phyloP scores from a whole-genome alignment of 345 rosid species.

The Theobroma cacao region DNA sequence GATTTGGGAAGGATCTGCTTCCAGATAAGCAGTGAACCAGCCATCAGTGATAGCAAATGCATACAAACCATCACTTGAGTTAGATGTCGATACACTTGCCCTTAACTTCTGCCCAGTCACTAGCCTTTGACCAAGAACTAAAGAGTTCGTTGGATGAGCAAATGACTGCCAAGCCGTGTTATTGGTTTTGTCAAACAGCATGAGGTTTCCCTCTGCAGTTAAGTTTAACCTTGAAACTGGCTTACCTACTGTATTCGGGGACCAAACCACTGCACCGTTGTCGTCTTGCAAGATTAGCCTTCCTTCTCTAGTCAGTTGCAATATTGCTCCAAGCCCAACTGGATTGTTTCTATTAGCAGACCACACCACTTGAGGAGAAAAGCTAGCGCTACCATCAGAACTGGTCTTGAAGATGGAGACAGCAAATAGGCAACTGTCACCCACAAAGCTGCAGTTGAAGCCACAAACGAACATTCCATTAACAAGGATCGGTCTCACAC shows the following conservation, averaged over 20 bases:
- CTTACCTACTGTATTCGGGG: slow-evolving; percentile 11
- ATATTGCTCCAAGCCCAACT: background rate
- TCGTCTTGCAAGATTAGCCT: slow-evolving; percentile 20
- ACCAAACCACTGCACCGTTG: slow-evolving; percentile 21
- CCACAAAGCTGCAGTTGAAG: background rate
- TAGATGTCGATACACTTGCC: slow-evolving; percentile 18
- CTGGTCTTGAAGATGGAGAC: background rate
- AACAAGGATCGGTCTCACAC: background rate
- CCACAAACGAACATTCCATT: background rate
- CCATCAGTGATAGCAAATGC: slow-evolving; percentile 14
- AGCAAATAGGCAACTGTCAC: background rate
- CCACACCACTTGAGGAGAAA: slow-evolving; percentile 20
- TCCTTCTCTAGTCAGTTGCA: slow-evolving; percentile 19
- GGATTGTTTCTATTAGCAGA: slow-evolving; percentile 27
- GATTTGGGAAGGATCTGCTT: slow-evolving; percentile 8
- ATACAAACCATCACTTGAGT: slow-evolving; percentile 17
- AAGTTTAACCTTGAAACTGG: slow-evolving; percentile 20
- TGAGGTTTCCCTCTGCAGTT: slow-evolving; percentile 27
- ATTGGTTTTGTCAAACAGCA: slow-evolving; percentile 20
- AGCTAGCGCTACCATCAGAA: background rate
- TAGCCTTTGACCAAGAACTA: slow-evolving; percentile 27
- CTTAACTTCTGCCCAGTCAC: slow-evolving; percentile 20
- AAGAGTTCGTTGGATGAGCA: slow-evolving; percentile 24
- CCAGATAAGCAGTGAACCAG: slow-evolving; percentile 15
- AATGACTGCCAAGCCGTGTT: slow-evolving; percentile 32